These are phyloP conservation scores for Colletotrichum neosansevieriae DNA, from an alignment of 2,329 filamentous ascomycete genomes.

Conservation along the genomic window DNA sequence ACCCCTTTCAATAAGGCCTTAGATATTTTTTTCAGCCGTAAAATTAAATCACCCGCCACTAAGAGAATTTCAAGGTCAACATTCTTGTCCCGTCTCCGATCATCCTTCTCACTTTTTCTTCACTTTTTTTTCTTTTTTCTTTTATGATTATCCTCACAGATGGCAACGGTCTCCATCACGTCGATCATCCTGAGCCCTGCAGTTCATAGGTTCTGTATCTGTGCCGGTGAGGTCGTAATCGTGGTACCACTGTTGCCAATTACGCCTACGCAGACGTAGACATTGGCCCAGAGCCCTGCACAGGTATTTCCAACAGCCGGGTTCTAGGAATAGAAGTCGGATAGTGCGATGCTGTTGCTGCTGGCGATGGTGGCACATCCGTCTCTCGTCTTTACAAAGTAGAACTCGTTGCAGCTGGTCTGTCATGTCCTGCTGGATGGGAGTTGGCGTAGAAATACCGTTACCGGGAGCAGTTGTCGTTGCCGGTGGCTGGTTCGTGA, in stretches of 20 bases:
- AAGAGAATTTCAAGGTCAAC: too few relatives aligned
- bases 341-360: not conserved
- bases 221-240: constrained; percentile 23
- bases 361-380: not conserved
- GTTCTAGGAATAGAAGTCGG: constrained; percentile 17
- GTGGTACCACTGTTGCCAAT: not conserved
- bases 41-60: too few relatives aligned
- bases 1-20: too few relatives aligned
- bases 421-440: not conserved
- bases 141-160: too few relatives aligned
- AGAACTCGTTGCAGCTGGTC: not conserved
- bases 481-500: not conserved
- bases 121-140: too few relatives aligned
- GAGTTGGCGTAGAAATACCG: not conserved
- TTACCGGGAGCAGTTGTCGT: not conserved
- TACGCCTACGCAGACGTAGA: constrained; percentile 16
- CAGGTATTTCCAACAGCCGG: not conserved
- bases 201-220: too few relatives aligned
- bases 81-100: too few relatives aligned
- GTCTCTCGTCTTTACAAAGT: not conserved
- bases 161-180: too few relatives aligned
- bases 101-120: too few relatives aligned
- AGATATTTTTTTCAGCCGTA: too few relatives aligned
- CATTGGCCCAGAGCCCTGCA: not conserved
- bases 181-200: too few relatives aligned